phyloP scores from a whole-genome alignment of 2,329 filamentous ascomycete genomes.

The Aspergillus pseudoviridinutans region DNA sequence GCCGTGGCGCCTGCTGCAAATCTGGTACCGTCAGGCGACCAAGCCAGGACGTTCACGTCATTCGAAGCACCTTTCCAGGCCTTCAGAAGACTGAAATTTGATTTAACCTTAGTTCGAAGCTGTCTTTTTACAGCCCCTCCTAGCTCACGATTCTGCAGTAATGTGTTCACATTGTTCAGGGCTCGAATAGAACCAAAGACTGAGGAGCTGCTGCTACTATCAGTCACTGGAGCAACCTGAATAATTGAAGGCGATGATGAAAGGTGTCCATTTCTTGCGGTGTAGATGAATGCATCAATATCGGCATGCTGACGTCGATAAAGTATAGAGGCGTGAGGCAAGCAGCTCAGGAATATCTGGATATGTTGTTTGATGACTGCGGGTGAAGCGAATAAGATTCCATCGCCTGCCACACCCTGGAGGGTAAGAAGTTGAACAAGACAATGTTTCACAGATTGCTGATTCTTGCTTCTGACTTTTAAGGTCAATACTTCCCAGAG shows the following conservation, averaged over 20 bases:
- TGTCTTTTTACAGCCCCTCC: constrained; percentile 13
- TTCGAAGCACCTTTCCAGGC: constrained; percentile 57
- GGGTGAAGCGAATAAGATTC: not conserved
- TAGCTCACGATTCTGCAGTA: constrained; percentile 30
- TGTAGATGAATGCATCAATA: constrained; percentile 19
- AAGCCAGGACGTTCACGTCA: constrained; percentile 55
- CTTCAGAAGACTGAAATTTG: constrained; percentile 42
- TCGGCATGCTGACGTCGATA: constrained; percentile 13
- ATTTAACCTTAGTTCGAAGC: constrained; percentile 23
- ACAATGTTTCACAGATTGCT: not conserved
- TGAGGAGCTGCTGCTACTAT: not conserved
- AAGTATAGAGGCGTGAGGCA: constrained; percentile 12
- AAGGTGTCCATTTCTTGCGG: constrained; percentile 17
- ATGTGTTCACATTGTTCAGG: constrained; percentile 8
- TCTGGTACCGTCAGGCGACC: constrained; percentile 50
- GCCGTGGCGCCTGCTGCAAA: constrained; percentile 58
- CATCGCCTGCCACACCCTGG: not conserved
- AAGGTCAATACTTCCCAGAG: constrained; percentile 1
- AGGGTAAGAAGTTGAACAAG: not conserved
- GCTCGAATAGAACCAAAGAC: not conserved
- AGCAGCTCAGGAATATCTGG: constrained; percentile 2
- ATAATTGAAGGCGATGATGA: constrained; percentile 15
- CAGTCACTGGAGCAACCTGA: not conserved
- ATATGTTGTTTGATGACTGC: constrained; percentile 1
- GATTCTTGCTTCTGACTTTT: not conserved